Conservation (phyloP, 2,329 filamentous ascomycete genomes). For the Aspergillus versicolor region DNA sequence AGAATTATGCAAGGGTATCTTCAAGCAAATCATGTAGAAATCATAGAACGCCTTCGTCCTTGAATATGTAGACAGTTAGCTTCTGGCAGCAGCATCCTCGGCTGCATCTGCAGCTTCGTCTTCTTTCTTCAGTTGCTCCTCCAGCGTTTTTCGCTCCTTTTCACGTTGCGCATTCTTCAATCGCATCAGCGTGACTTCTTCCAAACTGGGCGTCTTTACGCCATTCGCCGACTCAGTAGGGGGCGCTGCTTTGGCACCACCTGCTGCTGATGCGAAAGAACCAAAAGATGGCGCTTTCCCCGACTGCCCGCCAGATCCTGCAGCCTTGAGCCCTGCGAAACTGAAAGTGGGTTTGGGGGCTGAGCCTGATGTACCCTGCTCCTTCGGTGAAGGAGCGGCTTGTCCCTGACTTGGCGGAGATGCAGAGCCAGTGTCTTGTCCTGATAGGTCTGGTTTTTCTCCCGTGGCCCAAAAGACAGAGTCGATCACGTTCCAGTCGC, state of each 20-base stretch:
- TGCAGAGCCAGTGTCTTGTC: slow-evolving; percentile 9
- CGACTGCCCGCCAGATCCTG: slow-evolving; percentile 20
- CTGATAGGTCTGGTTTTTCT: slow-evolving; percentile 50
- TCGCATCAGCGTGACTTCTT: slow-evolving; percentile 55
- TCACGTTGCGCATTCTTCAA: slow-evolving; percentile 57
- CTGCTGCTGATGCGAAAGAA: slow-evolving; percentile 39
- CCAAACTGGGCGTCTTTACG: slow-evolving; percentile 38
- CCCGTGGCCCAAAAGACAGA: slow-evolving; percentile 56
- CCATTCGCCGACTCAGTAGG: slow-evolving; percentile 25
- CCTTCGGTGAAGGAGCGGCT: slow-evolving; percentile 24
- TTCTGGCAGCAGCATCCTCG: slow-evolving; percentile 22
- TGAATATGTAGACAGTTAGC: not conserved
- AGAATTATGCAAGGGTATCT: slow-evolving; percentile 15
- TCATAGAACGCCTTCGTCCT: not conserved
- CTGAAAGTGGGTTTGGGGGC: slow-evolving; percentile 31
- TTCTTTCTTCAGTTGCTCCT: slow-evolving; percentile 53
- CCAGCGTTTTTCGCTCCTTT: slow-evolving; percentile 52
- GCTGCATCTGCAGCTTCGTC: slow-evolving; percentile 46
- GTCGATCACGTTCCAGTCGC: slow-evolving; percentile 51
- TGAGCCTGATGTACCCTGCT: slow-evolving; percentile 9
- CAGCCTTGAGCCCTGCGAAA: slow-evolving; percentile 34
- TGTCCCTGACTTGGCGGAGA: slow-evolving; percentile 18
- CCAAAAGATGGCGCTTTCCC: slow-evolving; percentile 43
- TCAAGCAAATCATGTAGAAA: not conserved
- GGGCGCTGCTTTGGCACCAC: slow-evolving; percentile 27